Conservation (phyloP, 352 stramenopile species). For the Globisporangium irregulare region DNA sequence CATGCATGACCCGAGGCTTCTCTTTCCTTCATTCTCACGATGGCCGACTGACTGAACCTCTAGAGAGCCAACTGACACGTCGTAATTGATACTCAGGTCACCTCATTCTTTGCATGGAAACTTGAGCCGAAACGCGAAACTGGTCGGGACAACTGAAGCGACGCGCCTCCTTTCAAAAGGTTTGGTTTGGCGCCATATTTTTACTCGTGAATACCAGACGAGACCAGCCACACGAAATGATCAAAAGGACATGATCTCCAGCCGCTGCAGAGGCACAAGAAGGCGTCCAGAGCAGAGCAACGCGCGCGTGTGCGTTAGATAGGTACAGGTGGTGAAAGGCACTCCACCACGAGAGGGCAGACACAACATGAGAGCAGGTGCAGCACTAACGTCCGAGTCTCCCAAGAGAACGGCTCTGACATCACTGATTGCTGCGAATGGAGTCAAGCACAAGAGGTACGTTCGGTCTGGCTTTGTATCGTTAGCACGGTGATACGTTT, state of each 20-base stretch:
- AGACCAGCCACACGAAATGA: not conserved
- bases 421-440: not conserved
- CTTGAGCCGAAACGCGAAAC: slow-evolving; percentile 9
- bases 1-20: not conserved
- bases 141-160: slow-evolving; percentile 13
- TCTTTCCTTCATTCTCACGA: not conserved
- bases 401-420: not conserved
- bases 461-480: not conserved
- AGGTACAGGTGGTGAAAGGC: not conserved
- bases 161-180: slow-evolving; percentile 1
- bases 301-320: not conserved
- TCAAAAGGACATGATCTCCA: not conserved
- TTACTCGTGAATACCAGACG: not conserved
- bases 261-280: not conserved
- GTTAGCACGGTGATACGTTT: not conserved
- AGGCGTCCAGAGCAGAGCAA: not conserved
- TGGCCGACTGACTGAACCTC: not conserved
- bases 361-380: slow-evolving; percentile 9
- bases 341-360: not conserved
- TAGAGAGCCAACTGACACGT: not conserved
- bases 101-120: not conserved
- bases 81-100: not conserved
- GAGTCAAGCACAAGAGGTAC: slow-evolving; percentile 6
- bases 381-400: not conserved
- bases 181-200: slow-evolving; percentile 1